Percentiles rank a stretch among this genome's conserved stretches.
phyloP scores from a whole-genome alignment of 1,284 basidiomycete genomes.

The Sporisorium graminicola region DNA sequence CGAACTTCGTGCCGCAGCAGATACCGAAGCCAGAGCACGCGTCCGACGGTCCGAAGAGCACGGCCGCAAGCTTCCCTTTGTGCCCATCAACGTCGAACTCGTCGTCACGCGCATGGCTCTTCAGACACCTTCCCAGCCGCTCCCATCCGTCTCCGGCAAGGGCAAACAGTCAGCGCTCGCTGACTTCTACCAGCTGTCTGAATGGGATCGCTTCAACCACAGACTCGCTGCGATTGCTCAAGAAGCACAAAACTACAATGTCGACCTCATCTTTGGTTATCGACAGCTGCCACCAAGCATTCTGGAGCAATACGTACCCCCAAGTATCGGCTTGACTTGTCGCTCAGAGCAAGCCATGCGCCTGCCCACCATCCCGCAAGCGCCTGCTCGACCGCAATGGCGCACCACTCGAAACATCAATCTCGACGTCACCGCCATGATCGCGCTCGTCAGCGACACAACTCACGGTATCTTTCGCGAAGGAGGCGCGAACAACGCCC shows the following conservation, averaged over 20 bases:
- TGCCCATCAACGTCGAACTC: conserved; percentile 41
- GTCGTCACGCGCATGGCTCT: conserved; percentile 50
- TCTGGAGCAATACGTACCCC: not conserved
- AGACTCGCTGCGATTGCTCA: conserved; percentile 43
- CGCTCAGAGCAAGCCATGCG: not conserved
- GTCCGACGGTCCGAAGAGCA: conserved; percentile 27
- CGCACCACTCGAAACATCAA: conserved; percentile 48
- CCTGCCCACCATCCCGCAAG: conserved; percentile 33
- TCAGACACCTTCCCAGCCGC: conserved; percentile 19
- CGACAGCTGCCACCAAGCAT: conserved; percentile 9
- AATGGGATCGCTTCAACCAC: conserved; percentile 45
- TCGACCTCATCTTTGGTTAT: conserved; percentile 42
- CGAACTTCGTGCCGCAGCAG: conserved; percentile 44
- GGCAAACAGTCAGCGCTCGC: conserved; percentile 6
- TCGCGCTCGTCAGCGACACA: conserved; percentile 61
- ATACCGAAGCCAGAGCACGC: conserved; percentile 26
- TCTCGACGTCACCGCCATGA: conserved; percentile 61
- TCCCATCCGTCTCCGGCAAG: not conserved
- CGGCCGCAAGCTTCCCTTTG: conserved; percentile 15
- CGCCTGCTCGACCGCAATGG: conserved; percentile 28
- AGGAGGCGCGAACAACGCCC: not conserved
- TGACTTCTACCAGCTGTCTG: conserved; percentile 42
- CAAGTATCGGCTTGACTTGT: conserved; percentile 12
- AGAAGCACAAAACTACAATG: conserved; percentile 14
- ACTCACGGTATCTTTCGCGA: conserved; percentile 41